phyloP scores from a whole-genome alignment of 2,329 filamentous ascomycete species.

The Ceratocystis albifundus region DNA sequence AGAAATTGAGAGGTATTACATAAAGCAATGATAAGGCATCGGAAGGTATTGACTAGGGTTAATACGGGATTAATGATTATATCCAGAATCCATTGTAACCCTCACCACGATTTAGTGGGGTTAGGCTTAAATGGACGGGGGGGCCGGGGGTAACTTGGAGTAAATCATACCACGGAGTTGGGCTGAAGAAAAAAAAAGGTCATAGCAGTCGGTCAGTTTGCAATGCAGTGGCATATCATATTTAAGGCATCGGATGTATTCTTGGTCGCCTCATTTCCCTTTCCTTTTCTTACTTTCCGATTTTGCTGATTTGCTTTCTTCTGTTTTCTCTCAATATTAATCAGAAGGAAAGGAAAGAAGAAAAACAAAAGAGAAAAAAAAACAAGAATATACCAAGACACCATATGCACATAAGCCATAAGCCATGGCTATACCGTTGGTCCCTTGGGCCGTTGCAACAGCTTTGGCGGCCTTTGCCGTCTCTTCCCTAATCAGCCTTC shows the following conservation, averaged over 20 bases:
- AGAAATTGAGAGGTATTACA: neutral
- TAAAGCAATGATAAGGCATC: neutral
- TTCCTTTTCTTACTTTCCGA: neutral
- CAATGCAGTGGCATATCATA: neutral
- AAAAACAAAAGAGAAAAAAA: too few species aligned
- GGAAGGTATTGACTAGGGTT: neutral
- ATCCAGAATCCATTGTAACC: neutral
- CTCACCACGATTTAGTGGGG: neutral
- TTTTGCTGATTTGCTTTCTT: neutral
- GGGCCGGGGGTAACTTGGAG: too few species aligned
- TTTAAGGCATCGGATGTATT: neutral
- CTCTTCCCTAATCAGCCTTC: conserved; percentile 30
- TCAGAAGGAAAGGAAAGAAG: neutral
- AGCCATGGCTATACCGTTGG: neutral
- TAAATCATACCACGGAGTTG: neutral
- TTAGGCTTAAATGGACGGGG: too few species aligned
- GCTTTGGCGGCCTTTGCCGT: conserved; percentile 31
- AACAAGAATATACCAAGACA: neutral
- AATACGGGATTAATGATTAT: neutral
- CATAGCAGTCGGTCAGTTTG: neutral
- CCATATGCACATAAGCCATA: neutral
- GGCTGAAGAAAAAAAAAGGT: neutral
- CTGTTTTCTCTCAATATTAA: neutral
- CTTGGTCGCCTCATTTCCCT: neutral
- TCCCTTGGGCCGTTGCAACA: conserved; percentile 29